phyloP scores from a whole-genome alignment of 73 alveolate species.

The Paramecium biaurelia region DNA sequence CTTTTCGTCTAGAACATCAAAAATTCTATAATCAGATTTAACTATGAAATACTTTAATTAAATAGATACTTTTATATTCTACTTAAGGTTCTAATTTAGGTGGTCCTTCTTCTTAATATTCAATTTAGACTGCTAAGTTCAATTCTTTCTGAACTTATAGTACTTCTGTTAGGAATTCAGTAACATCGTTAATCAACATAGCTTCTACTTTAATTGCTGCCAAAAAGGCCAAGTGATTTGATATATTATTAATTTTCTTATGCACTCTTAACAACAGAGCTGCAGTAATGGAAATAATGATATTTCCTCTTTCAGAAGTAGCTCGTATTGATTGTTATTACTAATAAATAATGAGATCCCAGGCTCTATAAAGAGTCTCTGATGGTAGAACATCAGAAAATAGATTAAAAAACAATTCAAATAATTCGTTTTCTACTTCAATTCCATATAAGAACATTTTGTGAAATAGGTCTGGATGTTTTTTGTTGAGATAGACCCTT shows the following conservation, averaged over 20 bases:
- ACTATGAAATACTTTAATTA: neutral
- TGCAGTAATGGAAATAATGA: neutral
- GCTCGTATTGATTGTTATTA: neutral
- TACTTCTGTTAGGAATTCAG: neutral
- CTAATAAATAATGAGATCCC: constrained; percentile 47
- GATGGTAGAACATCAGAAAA: constrained; percentile 38
- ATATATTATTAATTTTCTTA: neutral
- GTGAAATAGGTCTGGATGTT: neutral
- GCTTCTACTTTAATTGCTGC: constrained; percentile 14
- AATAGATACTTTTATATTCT: neutral
- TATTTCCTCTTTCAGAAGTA: constrained; percentile 25
- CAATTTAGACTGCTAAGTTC: neutral
- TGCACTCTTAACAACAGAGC: neutral
- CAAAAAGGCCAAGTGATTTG: neutral
- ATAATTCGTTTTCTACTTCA: neutral
- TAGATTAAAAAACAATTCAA: neutral
- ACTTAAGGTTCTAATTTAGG: neutral
- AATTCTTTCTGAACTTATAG: neutral
- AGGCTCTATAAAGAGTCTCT: neutral
- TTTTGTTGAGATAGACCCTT: neutral
- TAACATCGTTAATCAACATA: neutral
- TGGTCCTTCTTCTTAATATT: constrained; percentile 38
- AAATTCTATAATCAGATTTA: neutral
- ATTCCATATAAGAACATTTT: constrained; percentile 8
- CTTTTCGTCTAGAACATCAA: neutral